A percentile compares a stretch with the other conserved stretches of the same genome.
phyloP scores from a whole-genome alignment of 441 rosid species.

The Erodium texanum region DNA sequence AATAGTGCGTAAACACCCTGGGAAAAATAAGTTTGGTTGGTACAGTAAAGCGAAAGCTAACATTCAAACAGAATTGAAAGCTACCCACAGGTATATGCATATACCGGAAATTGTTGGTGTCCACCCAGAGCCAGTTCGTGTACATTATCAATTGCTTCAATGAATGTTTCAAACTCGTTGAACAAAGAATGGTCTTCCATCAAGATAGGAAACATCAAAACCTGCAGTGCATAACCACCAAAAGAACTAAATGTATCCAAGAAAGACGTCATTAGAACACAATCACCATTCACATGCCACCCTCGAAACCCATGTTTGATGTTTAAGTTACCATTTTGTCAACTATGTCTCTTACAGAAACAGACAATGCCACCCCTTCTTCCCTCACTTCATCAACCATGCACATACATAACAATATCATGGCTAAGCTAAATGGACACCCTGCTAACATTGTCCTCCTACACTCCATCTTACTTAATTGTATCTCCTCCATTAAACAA shows the following conservation, averaged over 20 bases:
- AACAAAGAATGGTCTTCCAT: slow-evolving; percentile 74
- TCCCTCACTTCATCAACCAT: too few species aligned
- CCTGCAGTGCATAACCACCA: slow-evolving; percentile 32
- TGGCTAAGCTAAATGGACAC: too few species aligned
- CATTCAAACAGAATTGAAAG: slow-evolving; percentile 8
- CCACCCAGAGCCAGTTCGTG: slow-evolving; percentile 95
- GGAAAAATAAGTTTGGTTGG: slow-evolving; percentile 15
- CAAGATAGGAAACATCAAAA: slow-evolving; percentile 88
- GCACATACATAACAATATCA: too few species aligned
- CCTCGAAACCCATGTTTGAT: neutral
- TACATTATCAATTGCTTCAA: slow-evolving; percentile 81
- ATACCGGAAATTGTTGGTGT: slow-evolving; percentile 91
- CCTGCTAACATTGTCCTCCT: too few species aligned
- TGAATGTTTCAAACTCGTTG: slow-evolving; percentile 73
- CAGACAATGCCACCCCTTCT: too few species aligned
- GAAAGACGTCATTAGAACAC: neutral
- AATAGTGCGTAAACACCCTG: slow-evolving; percentile 94
- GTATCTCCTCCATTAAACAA: too few species aligned
- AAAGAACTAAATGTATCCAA: neutral
- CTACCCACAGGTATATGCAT: slow-evolving; percentile 13
- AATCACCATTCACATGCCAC: slow-evolving; percentile 2
- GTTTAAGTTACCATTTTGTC: too few species aligned
- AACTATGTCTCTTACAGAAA: too few species aligned
- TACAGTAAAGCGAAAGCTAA: slow-evolving; percentile 15
- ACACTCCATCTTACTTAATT: too few species aligned